phyloP scores from a whole-genome alignment of 805 yeast genomes.

The Candida silvatica region DNA sequence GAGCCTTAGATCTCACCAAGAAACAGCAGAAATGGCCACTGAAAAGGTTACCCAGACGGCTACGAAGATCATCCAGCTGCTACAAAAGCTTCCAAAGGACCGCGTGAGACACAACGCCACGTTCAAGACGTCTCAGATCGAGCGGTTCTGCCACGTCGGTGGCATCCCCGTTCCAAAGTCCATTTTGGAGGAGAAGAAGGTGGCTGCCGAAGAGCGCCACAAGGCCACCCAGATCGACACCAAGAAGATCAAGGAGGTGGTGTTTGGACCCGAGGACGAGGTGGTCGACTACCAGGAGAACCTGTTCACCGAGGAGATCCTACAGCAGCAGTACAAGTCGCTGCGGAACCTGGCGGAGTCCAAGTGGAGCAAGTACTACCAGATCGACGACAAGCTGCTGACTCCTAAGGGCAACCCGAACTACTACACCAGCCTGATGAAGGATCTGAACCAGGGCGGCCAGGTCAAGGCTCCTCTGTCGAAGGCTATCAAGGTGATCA shows the following conservation, averaged over 20 bases:
- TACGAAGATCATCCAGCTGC: slow-evolving; percentile 44
- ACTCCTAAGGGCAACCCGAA: slow-evolving; percentile 81
- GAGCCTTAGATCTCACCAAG: no score
- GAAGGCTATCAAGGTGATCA: slow-evolving; percentile 63
- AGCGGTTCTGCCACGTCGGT: slow-evolving; percentile 44
- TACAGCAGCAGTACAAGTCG: slow-evolving; percentile 48
- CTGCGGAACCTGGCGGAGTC: slow-evolving; percentile 48
- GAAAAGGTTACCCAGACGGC: slow-evolving; percentile 23
- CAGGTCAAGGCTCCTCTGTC: slow-evolving; percentile 57
- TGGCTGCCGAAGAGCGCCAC: slow-evolving; percentile 24
- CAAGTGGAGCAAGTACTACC: slow-evolving; percentile 55
- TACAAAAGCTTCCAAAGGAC: slow-evolving; percentile 63
- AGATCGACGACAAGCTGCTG: slow-evolving; percentile 55
- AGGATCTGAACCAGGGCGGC: slow-evolving; percentile 55
- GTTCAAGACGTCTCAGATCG: slow-evolving; percentile 58
- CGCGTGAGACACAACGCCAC: slow-evolving; percentile 60
- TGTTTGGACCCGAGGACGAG: slow-evolving; percentile 25
- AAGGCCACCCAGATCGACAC: slow-evolving; percentile 14
- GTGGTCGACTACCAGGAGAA: slow-evolving; percentile 36
- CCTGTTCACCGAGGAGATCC: slow-evolving; percentile 37
- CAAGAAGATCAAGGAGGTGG: slow-evolving; percentile 31
- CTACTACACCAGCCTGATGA: slow-evolving; percentile 63
- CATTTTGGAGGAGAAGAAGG: slow-evolving; percentile 25
- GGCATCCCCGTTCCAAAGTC: slow-evolving; percentile 32
- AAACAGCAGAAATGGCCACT: no score